A percentile compares a stretch with the other conserved stretches of the same genome.
phyloP scores from a whole-genome alignment of 2,329 filamentous ascomycete genomes.

The Ampelomyces quisqualis region DNA sequence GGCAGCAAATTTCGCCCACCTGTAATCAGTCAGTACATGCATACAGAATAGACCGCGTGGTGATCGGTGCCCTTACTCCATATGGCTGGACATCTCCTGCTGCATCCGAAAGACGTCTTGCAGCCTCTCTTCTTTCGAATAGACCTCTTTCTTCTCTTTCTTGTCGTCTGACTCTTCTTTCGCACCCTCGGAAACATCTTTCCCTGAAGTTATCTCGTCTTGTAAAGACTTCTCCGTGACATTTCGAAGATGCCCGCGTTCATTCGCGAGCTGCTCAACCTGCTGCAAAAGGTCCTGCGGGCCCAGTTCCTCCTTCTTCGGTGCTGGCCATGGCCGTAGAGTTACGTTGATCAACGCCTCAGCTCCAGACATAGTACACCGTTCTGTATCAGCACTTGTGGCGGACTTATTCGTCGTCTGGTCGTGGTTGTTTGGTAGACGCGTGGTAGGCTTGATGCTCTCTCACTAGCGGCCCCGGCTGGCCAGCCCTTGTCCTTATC shows the following conservation, averaged over 20 bases:
- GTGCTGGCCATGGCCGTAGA: constrained; percentile 63
- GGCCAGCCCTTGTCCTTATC: constrained; percentile 18
- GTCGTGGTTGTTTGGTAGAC: constrained; percentile 3
- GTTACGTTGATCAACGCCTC: constrained; percentile 51
- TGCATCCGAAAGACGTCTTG: constrained; percentile 46
- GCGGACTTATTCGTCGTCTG: constrained; percentile 7
- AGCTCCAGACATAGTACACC: constrained; percentile 24
- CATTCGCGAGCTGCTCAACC: constrained; percentile 74
- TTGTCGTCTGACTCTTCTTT: constrained; percentile 52
- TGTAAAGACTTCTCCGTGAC: constrained; percentile 73
- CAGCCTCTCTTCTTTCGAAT: constrained; percentile 34
- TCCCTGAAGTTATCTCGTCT: constrained; percentile 61
- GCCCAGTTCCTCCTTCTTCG: constrained; percentile 54
- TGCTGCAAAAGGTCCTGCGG: constrained; percentile 62
- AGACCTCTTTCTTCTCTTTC: constrained; percentile 41
- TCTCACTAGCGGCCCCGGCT: constrained; percentile 15
- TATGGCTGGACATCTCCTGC: constrained; percentile 45
- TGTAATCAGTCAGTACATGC: constrained; percentile 15
- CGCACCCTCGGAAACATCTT: constrained; percentile 44
- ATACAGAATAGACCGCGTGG: constrained; percentile 45
- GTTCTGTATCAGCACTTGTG: constrained; percentile 2
- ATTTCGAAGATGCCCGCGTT: constrained; percentile 79
- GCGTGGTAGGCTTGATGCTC: no score
- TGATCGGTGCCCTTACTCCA: constrained; percentile 51
- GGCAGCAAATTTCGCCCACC: constrained; percentile 35